Evolutionary conservation across 495 filamentous ascomycete genomes (phyloP), one percentile per base, ranked within the genome.

Genomic region (Trichoderma parareesei): DNA sequence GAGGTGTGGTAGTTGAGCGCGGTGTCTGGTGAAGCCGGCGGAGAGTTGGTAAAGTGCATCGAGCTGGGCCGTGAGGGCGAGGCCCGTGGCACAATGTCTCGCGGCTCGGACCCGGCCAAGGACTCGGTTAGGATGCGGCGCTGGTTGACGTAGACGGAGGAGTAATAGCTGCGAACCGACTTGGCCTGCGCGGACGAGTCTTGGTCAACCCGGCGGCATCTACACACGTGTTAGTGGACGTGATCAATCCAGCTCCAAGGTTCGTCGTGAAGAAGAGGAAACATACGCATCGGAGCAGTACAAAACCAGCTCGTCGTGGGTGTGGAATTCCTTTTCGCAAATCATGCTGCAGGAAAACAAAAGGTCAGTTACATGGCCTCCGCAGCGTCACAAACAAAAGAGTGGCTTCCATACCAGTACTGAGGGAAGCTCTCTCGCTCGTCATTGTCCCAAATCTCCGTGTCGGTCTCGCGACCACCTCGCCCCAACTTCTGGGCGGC

Each of bases 221-320:
- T 82, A 67, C 46, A 66, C 42, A 38, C 38, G 27, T 35, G 69
- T 68, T 62, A 68, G 64, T 71, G 8, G 4, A 9, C 16, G 16
- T 49, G 4, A 20, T 41, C 40, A 41, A 11, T 3, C 6, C 6
- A 57, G 11, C 16, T 55, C 67, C 27, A 65, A 69, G 67, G 65
- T 18, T 53, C n/a, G 10, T 27, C 33, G 37, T 35, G 35, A 18
- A 62, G 63, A 18, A 41, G 16, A 41, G 38, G 38, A 18, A 64
- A 73, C 79, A 77, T 74, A 81, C 78, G 73, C 69, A 64, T 80
- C 79, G 35, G 79, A 80, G 71, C 79, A 82, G 71, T 82, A 82
- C 64, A 81, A 64, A 49, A 71, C 71, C 60, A 72, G 75, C 42
- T 79, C 78, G 62, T 77, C 76, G 40, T 75, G 69, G 60, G 77